Conservation (phyloP, 2,329 filamentous ascomycete species). For the Paraphaeosphaeria minitans region DNA sequence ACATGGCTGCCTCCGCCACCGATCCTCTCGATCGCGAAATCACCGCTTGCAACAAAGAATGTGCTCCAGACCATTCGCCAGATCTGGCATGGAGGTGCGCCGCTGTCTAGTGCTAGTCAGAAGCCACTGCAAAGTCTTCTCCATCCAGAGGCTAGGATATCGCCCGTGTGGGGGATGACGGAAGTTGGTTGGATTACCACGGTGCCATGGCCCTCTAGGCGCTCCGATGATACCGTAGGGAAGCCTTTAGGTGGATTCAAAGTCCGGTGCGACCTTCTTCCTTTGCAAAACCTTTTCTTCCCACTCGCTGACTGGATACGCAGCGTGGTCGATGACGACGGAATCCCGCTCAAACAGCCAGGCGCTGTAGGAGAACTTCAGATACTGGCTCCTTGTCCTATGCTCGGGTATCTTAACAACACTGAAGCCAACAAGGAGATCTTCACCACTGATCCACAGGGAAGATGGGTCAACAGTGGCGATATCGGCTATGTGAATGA, state of each 20-base stretch:
- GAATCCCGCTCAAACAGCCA: not conserved
- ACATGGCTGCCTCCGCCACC: no score
- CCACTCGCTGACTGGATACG: not conserved
- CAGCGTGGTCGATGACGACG: constrained; percentile 18
- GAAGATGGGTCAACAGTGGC: constrained; percentile 31
- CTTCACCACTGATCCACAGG: not conserved
- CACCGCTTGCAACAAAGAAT: constrained; percentile 47
- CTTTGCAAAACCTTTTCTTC: not conserved
- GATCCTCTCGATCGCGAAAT: no score
- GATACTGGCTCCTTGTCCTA: not conserved
- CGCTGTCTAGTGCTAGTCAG: constrained; percentile 54
- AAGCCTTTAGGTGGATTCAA: not conserved
- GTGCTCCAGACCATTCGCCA: constrained; percentile 44
- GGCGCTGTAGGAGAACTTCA: not conserved
- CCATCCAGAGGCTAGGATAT: constrained; percentile 61
- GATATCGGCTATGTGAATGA: constrained; percentile 30
- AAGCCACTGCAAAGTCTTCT: constrained; percentile 45
- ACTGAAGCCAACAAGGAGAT: not conserved
- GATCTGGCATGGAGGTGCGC: constrained; percentile 28
- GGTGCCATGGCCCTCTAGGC: constrained; percentile 4
- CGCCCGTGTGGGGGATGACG: constrained; percentile 55
- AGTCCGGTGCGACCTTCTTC: not conserved
- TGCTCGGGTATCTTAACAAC: not conserved
- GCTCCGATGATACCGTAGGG: not conserved
- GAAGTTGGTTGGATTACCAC: constrained; percentile 47